Evolutionary conservation across 2,329 filamentous ascomycete species (phyloP), one percentile per base, ranked within the genome.

Genomic region (Gaeumannomyces tritici): DNA sequence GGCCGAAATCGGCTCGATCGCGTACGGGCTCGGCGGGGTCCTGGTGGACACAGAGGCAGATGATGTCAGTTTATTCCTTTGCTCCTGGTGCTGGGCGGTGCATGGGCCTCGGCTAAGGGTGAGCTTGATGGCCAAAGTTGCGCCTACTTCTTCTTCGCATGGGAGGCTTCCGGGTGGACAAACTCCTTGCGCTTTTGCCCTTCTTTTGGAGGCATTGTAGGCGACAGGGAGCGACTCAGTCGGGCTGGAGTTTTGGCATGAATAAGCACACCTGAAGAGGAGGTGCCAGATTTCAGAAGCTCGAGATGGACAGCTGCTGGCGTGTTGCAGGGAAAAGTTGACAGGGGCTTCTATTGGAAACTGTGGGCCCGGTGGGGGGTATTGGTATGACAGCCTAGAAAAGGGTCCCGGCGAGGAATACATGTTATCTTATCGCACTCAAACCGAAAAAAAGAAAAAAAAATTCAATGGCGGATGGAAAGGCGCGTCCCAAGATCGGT

Each of bases 1-100:
- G 15, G 89, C 89, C 58, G 85, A 81, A 67, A 90, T 89, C 62
- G 91, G 84, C 67, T 89, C 81, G 64, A 95, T 79, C 65, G 82
- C 82, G 72, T 87, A 89, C 61, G 81, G 79, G 63, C 80, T 83
- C 62, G 77, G 62, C 42, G 66, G 79, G 66, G 72, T 70, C 68
- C 79, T 82, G 62, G 42, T n/a, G 42, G 18, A 7, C 42, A n/a
- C 18, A 21, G 18, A n/a, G 21, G 42, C 18, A 9, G 55, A 55
- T 35, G n/a, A 56, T 58, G 61, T 62, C 59, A 66, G 59, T 57
- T 51, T 7, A n/a, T n/a, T 51, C 18, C 42, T n/a, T 21, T 7
- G 18, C 42, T n/a, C 4, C 21, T 11, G 21, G 42, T 7, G 21
- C 42, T 3, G 42, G 42, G 7, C 42, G 9, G 42, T 7, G 42